Evolutionary conservation across 306 rosid species (phyloP), one percentile per base, ranked within the genome.

Genomic region (Crotalaria pallida): DNA sequence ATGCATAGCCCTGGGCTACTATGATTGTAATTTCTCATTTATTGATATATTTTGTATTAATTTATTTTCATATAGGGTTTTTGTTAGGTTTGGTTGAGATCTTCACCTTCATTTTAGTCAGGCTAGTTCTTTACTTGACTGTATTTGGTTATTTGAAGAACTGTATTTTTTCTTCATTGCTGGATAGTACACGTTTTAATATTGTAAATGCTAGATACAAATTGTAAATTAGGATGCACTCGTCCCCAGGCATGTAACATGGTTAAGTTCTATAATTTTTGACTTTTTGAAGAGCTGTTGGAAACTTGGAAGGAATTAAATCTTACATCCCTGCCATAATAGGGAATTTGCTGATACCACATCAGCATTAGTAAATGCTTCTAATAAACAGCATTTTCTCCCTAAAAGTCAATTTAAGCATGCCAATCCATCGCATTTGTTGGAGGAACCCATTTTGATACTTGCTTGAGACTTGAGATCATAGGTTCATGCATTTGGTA

Each of bases 21-120:
- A 11, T 41, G 71, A 36, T 74, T 53, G 78, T 55, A 69, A 65
- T 63, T 77, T 59, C 40, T 74, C 62, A 56, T 58, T 72, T 24
- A 23, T 34, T 17, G 38, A 3, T 31, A 43, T 65, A 41, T 38
- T 44, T 55, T n/a, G 26, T 29, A 7, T 56, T 1, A 59, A 67
- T 26, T 45, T 69, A 55, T 19, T 74, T 34, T 18, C 57, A 12
- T 41, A 9, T 8, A 50, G 55, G 26, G 29, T 40, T 71, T 71
- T 65, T 36, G 26, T 71, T 2, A 4, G 67, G 26, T 41, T 76
- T 22, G 8, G 45, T 16, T 49, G 8, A 56, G 78, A 40, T 43
- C n/a, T 41, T 43, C 64, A 48, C 19, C 33, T 64, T 62, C 77
- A 27, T 47, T 74, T 61, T 63, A 26, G 61, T 45, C 50, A 38